Conservation (phyloP, 1,284 basidiomycete genomes). For the Ceratobasidium sp. region DNA sequence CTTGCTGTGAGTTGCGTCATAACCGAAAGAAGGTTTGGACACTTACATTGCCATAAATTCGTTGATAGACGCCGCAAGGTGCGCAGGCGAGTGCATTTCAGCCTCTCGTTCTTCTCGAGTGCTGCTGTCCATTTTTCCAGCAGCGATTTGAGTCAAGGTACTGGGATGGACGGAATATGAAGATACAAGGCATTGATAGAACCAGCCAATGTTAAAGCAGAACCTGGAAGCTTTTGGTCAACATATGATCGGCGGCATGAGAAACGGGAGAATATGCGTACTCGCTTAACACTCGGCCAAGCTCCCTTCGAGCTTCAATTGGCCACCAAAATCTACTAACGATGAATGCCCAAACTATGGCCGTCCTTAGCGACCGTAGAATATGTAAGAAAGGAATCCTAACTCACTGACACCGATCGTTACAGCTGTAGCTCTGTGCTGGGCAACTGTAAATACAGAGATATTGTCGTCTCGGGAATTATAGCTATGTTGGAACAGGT, state of each 20-base stretch:
- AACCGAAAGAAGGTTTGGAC: background rate
- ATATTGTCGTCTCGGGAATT: conserved; percentile 79
- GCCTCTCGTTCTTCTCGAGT: conserved; percentile 39
- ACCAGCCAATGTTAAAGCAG: conserved; percentile 83
- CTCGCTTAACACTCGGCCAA: conserved; percentile 88
- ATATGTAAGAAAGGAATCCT: no score
- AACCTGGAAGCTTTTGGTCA: conserved; percentile 62
- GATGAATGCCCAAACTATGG: conserved; percentile 83
- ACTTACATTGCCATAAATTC: conserved; percentile 91
- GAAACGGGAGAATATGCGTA: conserved; percentile 59
- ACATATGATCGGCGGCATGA: no score
- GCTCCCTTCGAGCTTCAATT: conserved; percentile 87
- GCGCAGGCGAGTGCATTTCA: conserved; percentile 46
- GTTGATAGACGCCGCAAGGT: conserved; percentile 71
- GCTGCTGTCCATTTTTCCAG: conserved; percentile 20
- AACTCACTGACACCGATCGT: conserved; percentile 67
- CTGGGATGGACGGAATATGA: conserved; percentile 66
- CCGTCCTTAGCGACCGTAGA: background rate
- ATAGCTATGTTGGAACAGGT: conserved; percentile 67
- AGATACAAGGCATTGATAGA: conserved; percentile 82
- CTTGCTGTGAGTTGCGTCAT: background rate
- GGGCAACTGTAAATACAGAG: conserved; percentile 77
- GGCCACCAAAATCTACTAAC: conserved; percentile 96
- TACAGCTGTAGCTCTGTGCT: conserved; percentile 83
- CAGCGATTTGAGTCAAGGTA: conserved; percentile 23